Evolutionary conservation across 805 yeast species (phyloP).

Genomic region (Ogataea haglerorum): DNA sequence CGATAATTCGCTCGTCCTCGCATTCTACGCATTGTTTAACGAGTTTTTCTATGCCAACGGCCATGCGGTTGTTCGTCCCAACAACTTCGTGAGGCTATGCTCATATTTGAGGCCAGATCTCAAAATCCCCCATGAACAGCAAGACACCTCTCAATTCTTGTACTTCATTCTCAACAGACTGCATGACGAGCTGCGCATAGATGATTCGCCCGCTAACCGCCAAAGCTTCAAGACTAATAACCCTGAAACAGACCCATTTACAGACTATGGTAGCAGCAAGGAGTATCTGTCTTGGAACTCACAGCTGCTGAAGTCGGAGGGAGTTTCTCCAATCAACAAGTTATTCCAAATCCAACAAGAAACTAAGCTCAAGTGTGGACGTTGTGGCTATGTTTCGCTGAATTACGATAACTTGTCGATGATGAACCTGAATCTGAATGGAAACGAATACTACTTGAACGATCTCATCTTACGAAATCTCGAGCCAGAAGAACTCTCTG

Average conservation of each 20-base stretch:
- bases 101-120: conserved; percentile 62
- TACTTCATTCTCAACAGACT: conserved; percentile 62
- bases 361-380: conserved; percentile 56
- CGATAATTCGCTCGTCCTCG: conserved; percentile 38
- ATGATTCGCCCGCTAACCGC: conserved; percentile 24
- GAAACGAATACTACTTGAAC: conserved; percentile 37
- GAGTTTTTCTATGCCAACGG: conserved; percentile 54
- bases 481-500: conserved; percentile 57
- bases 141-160: conserved; percentile 76
- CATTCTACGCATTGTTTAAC: conserved; percentile 51
- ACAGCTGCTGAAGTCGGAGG: conserved; percentile 48
- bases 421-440: conserved; percentile 29
- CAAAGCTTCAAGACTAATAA: conserved; percentile 22
- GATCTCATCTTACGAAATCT: conserved; percentile 64
- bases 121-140: conserved; percentile 70
- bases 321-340: conserved; percentile 63
- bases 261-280: conserved; percentile 27
- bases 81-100: conserved; percentile 46
- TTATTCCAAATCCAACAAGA: conserved; percentile 73
- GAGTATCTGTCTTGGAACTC: conserved; percentile 65
- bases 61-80: conserved; percentile 61
- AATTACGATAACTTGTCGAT: conserved; percentile 42
- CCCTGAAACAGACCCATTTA: conserved; percentile 26
- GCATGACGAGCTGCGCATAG: conserved; percentile 55
- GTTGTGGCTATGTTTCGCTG: conserved; percentile 59